Evolutionary conservation across 73 alveolate species (phyloP), one percentile per base, ranked within the genome.

Genomic region (Blepharisma stoltei): DNA sequence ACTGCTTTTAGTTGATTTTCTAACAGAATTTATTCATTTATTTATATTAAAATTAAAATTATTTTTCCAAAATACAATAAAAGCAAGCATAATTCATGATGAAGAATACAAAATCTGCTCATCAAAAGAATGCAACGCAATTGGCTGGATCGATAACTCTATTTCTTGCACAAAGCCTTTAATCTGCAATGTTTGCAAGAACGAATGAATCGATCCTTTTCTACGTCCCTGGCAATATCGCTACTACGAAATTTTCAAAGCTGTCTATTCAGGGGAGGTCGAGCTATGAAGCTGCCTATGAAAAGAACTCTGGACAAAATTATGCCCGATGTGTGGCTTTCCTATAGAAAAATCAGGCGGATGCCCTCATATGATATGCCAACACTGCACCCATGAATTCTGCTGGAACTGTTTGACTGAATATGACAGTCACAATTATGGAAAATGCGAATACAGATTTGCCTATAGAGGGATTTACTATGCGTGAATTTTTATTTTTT

Each of bases 241-340:
- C n/a, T 25, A 9, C 18, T 60, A 14, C 2, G 45, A 38, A 60
- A n/a, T 9, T 3, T n/a, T 60, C 11, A 25, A 20, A 20, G 45
- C 49, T 9, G 14, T 60, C 5, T 60, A 9, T 14, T n/a, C 46
- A 20, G 73, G 73, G 0, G 23, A n/a, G 23, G 23, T 8, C 47
- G 73, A 60, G 2, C 23, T 60, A 8, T 60, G 60, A 37, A 20
- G 37, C 23, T 14, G 14, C 46, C 41, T 81, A 5, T 85, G 92
- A 88, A 76, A 82, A 25, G 86, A 87, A 44, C 73, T 80, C 14
- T 73, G 87, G 65, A 86, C 89, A 23, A 94, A 95, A 65, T 81
- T 78, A 55, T 96, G 99, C 77, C 99, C 99, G 5, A 94, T 94
- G 77, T 96, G 99, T 73, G 88, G 92, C 67, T 94, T 92, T 6